phyloP scores from a whole-genome alignment of 371 early-diverging fungal species.

The Mortierella sp. region DNA sequence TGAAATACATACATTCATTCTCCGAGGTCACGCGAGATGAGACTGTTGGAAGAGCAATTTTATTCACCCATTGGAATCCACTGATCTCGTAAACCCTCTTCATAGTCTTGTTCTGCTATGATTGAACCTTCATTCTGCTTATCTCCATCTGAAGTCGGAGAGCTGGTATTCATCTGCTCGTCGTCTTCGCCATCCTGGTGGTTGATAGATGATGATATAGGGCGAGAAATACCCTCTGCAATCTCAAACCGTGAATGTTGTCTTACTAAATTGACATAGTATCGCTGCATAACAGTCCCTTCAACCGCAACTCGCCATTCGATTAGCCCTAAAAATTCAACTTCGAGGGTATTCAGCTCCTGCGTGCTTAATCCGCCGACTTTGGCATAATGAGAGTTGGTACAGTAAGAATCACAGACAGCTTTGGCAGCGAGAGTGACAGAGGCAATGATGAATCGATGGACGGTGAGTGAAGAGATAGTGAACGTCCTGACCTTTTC shows the following conservation, averaged over 20 bases:
- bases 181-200: slow-evolving; percentile 11
- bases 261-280: slow-evolving; percentile 84
- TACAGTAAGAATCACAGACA: slow-evolving; percentile 87
- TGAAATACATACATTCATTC: not conserved
- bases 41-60: slow-evolving; percentile 10
- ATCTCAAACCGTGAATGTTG: slow-evolving; percentile 71
- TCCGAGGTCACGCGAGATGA: slow-evolving; percentile 4
- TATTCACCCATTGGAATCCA: slow-evolving; percentile 58
- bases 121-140: slow-evolving; percentile 25
- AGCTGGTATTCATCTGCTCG: slow-evolving; percentile 21
- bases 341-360: slow-evolving; percentile 95
- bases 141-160: slow-evolving; percentile 31
- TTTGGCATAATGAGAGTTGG: slow-evolving; percentile 90
- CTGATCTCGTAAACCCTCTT: slow-evolving; percentile 49
- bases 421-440: slow-evolving; percentile 92
- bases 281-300: slow-evolving; percentile 84
- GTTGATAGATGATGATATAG: slow-evolving; percentile 13
- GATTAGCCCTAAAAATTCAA: slow-evolving; percentile 89
- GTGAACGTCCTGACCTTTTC: slow-evolving; percentile 84
- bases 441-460: slow-evolving; percentile 95
- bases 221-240: slow-evolving; percentile 25
- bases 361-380: slow-evolving; percentile 95
- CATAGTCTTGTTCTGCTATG: slow-evolving; percentile 43
- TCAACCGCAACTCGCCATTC: slow-evolving; percentile 90
- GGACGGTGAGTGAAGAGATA: slow-evolving; percentile 93